These are phyloP conservation scores for Eudorina sp. DNA, from an alignment of 139 green algal genomes.

Conservation along the genomic window DNA sequence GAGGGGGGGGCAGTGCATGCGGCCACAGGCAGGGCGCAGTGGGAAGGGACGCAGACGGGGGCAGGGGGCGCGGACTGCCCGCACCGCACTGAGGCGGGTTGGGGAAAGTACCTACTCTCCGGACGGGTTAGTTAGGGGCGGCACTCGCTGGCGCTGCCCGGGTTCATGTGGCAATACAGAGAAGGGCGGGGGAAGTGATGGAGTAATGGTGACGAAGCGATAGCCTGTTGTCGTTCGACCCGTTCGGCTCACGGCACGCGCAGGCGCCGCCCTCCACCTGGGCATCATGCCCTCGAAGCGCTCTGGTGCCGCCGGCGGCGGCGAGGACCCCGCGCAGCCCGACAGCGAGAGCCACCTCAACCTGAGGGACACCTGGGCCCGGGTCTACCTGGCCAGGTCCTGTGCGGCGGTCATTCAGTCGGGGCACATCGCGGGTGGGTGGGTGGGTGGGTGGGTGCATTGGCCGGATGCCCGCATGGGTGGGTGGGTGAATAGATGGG, in stretches of 20 bases:
- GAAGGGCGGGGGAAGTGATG: too few species aligned
- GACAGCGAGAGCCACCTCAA: constrained; percentile 58
- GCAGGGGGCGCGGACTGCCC: too few species aligned
- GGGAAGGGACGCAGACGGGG: not conserved
- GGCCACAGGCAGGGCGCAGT: not conserved
- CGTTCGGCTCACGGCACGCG: too few species aligned
- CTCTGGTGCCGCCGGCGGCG: not conserved
- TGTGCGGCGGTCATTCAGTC: constrained; percentile 79
- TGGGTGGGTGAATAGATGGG: too few species aligned
- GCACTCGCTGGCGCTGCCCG: too few species aligned
- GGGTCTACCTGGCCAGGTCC: constrained; percentile 80
- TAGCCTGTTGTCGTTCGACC: too few species aligned
- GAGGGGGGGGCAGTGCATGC: not conserved
- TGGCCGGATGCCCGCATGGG: too few species aligned
- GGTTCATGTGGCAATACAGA: too few species aligned
- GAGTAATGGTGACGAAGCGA: too few species aligned
- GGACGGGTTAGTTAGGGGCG: too few species aligned
- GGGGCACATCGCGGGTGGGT: constrained; percentile 66
- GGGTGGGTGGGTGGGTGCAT: not conserved
- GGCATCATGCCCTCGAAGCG: constrained; percentile 27
- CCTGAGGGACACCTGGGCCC: constrained; percentile 76
- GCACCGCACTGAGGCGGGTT: too few species aligned
- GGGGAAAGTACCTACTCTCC: too few species aligned
- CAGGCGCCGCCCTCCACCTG: constrained; percentile 47
- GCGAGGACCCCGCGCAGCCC: not conserved